Base-by-base conservation (phyloP, 1,284 basidiomycete genomes). In the Microbotryum saponariae region DNA sequence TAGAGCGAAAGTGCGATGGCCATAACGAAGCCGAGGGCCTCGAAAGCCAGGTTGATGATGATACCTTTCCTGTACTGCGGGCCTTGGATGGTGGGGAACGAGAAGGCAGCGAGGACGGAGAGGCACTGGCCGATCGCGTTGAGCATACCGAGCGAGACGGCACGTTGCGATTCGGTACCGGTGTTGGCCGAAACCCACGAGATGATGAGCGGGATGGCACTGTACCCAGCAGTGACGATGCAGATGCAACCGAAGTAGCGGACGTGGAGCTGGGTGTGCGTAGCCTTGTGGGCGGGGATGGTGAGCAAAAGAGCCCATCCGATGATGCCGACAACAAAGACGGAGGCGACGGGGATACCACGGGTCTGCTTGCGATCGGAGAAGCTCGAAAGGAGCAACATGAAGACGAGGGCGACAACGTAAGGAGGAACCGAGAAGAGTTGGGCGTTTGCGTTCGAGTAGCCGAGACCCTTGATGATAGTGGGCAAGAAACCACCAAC, bases 351-450 rank as follows among this genome's bases (percentile, higher is more conserved):
- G 31, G 73, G 74, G 29, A 77, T 57, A 44, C 89, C 90, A 61
- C 89, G 82, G 56, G 77, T 83, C 74, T 89, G 88, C 8, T 83
- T 71, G 56, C 81, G 78, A 75, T 93, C 90, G 6, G 89, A 91
- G 23, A 77, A 75, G 64, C 81, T 83, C 2, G 84, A 85, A 55
- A 85, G 78, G 5, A 79, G 64, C n/a, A 84, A 76, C 70, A 92
- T 79, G 29, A 57, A 51, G 7, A 59, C 58, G n/a, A 68, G 58
- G 1, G 63, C 62, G 61, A 54, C 62, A 53, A 55, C 80, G 37
- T 73, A 65, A 20, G 89, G 88, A 4, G 89, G 89, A 8, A 91
- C 88, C 0, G 89, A 81, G 74, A 80, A 79, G n/a, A 84, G 76
- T 70, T 84, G 82, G 1, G 81, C 83, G 21, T 78, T 71, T 0